Base-by-base conservation (phyloP, 2,329 filamentous ascomycete species). In the Thelonectria blattea region DNA sequence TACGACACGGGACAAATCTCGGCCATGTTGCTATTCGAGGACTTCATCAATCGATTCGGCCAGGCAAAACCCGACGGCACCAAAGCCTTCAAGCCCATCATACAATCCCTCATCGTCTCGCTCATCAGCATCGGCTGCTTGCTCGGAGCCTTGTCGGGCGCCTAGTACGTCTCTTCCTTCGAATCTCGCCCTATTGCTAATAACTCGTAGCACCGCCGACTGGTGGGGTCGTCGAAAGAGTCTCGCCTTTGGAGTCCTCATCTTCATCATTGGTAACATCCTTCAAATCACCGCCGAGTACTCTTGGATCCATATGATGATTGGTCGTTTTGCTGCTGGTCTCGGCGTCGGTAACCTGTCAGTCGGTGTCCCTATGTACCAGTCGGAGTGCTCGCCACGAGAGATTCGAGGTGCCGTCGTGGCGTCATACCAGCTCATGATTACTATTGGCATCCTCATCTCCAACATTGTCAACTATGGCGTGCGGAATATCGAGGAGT, bases 371-470 rank as follows among this genome's bases (percentile, higher is more conserved):
- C 87, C 88, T 59, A 86, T 90, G 81, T 89, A 87, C 74, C 87
- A 90, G 74, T 84, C 84, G 42, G 88, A 90, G 71, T 86, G 81
- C 53, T 81, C 85, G 2, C 88, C 88, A 4, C 80, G 81, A 17
- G 81, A 86, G 67, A 87, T 89, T 62, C 85, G 87, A 65, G 87
- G 87, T 66, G 83, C 85, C 34, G 83, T 90, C 45, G 84, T 89
- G n/a, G 81, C 83, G 5, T 86, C 84, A n/a, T 91, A 91, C 74
- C 89, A 91, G 75, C 83, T 91, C 15, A 87, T 91, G 77, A 89
- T 91, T 72, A 91, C 88, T 0, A 78, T 91, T 27, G 89, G 89
- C 34, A 90, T 91, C 64, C 84, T 86, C 54, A 72, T 83, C 18
- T 79, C 83, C 55, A 83, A 84, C 65, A 75, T 81, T 56, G 79